Evolutionary conservation across 2,329 filamentous ascomycete species (phyloP).

Genomic region (Penicillium sp.): DNA sequence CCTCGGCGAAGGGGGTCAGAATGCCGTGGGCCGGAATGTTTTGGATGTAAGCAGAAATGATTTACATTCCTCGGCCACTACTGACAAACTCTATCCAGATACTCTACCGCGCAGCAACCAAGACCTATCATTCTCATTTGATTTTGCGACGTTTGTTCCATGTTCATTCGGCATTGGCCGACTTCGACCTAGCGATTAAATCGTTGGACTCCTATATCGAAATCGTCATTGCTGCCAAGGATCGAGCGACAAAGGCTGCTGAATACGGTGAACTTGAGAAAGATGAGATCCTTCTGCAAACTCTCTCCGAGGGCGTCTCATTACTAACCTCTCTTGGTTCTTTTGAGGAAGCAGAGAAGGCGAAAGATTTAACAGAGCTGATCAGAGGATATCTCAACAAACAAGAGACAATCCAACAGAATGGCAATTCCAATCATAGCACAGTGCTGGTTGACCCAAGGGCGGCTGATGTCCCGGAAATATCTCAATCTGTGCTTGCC

Average conservation of each 20-base stretch:
- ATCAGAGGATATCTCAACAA: slow-evolving; percentile 77
- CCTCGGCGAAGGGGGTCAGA: slow-evolving; percentile 78
- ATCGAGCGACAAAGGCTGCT: slow-evolving; percentile 73
- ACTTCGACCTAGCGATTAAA: slow-evolving; percentile 89
- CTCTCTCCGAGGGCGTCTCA: slow-evolving; percentile 77
- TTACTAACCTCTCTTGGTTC: slow-evolving; percentile 83
- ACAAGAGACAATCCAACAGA: slow-evolving; percentile 41
- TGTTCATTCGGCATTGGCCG: slow-evolving; percentile 82
- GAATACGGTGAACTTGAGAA: slow-evolving; percentile 73
- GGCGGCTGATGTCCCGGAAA: slow-evolving; percentile 28
- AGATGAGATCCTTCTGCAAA: slow-evolving; percentile 75
- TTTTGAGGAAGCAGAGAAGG: slow-evolving; percentile 75
- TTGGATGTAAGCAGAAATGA: slow-evolving; percentile 61
- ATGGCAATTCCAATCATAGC: slow-evolving; percentile 29
- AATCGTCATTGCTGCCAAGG: slow-evolving; percentile 82
- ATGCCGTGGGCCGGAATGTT: slow-evolving; percentile 72
- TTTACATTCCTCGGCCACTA: background rate
- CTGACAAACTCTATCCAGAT: slow-evolving; percentile 56
- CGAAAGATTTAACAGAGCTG: slow-evolving; percentile 69
- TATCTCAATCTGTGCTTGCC: slow-evolving; percentile 67
- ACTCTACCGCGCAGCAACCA: slow-evolving; percentile 86
- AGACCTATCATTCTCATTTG: slow-evolving; percentile 92
- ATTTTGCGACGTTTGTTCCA: slow-evolving; percentile 85
- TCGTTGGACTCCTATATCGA: slow-evolving; percentile 91
- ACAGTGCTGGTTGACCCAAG: slow-evolving; percentile 19